These are phyloP conservation scores for Tetracladium maxilliforme DNA, from an alignment of 2,329 filamentous ascomycete species.

Conservation along the genomic window DNA sequence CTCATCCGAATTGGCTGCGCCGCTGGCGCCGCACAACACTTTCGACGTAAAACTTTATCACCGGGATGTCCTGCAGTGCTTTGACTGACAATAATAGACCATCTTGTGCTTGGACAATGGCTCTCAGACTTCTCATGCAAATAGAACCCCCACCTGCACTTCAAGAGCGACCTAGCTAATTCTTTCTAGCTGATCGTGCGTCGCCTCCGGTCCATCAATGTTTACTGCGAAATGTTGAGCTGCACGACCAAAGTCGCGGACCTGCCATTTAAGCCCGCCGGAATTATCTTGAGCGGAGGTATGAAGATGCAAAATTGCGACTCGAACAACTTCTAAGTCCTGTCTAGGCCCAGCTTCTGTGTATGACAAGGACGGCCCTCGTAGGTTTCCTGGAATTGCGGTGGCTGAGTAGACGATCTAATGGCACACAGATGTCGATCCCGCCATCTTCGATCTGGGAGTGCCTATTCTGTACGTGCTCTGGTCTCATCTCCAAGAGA, in stretches of 20 bases:
- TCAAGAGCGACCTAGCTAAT: constrained; percentile 3
- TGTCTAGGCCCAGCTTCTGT: constrained; percentile 67
- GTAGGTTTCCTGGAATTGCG: background rate
- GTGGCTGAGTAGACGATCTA: background rate
- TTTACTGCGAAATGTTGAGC: constrained; percentile 79
- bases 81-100: constrained; percentile 2
- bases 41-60: constrained; percentile 41
- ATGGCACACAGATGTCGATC: no score
- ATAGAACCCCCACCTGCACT: background rate
- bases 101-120: constrained; percentile 1
- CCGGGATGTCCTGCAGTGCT: constrained; percentile 2
- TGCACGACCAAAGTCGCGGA: constrained; percentile 73
- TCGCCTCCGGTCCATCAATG: constrained; percentile 61
- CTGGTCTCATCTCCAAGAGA: constrained; percentile 5
- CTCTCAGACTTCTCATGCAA: constrained; percentile 5
- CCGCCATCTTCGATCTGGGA: constrained; percentile 61
- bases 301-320: constrained; percentile 13
- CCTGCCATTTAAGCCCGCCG: constrained; percentile 65
- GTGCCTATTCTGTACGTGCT: constrained; percentile 45
- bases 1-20: background rate
- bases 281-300: constrained; percentile 65
- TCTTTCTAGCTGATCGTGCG: constrained; percentile 45
- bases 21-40: constrained; percentile 16
- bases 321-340: constrained; percentile 5
- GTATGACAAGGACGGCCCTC: constrained; percentile 63